phyloP scores from a whole-genome alignment of 768 basidiomycete species.

The Roridomyces roridus region DNA sequence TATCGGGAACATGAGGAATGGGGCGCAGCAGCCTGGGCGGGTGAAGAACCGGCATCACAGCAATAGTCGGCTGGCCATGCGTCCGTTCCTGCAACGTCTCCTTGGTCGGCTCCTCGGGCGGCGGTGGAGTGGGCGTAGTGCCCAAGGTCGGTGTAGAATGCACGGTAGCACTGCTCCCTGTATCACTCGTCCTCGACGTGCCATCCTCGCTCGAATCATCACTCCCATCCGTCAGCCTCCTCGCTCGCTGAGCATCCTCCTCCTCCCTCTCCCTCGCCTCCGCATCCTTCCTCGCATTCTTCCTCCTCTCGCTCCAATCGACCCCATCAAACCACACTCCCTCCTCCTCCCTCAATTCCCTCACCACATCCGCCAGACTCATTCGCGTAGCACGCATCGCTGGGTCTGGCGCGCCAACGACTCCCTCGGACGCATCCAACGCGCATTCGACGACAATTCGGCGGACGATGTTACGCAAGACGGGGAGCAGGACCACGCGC shows the following conservation, averaged over 20 bases:
- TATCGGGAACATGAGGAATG: constrained; percentile 73
- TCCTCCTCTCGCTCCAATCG: constrained; percentile 64
- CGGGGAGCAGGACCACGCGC: constrained; percentile 63
- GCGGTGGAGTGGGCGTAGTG: constrained; percentile 81
- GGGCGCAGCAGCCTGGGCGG: constrained; percentile 65
- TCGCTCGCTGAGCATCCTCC: constrained; percentile 33
- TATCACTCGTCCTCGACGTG: constrained; percentile 56
- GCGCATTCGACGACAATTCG: constrained; percentile 69
- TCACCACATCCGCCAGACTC: constrained; percentile 65
- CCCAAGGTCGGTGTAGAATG: constrained; percentile 75
- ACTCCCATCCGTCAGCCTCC: constrained; percentile 41
- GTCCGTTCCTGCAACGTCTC: constrained; percentile 36
- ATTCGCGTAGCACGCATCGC: constrained; percentile 60
- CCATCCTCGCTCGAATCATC: constrained; percentile 54
- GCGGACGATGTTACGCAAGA: constrained; percentile 73
- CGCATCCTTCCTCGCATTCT: constrained; percentile 41
- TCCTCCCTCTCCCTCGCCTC: constrained; percentile 26
- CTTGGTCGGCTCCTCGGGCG: constrained; percentile 41
- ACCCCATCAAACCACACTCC: constrained; percentile 77
- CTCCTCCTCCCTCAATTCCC: constrained; percentile 62
- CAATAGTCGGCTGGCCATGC: constrained; percentile 35
- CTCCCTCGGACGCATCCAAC: constrained; percentile 35
- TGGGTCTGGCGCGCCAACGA: constrained; percentile 60
- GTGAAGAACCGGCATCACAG: constrained; percentile 66
- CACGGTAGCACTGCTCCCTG: constrained; percentile 80